Conservation (phyloP, 2,329 filamentous ascomycete genomes). For the Fusarium camptoceras region DNA sequence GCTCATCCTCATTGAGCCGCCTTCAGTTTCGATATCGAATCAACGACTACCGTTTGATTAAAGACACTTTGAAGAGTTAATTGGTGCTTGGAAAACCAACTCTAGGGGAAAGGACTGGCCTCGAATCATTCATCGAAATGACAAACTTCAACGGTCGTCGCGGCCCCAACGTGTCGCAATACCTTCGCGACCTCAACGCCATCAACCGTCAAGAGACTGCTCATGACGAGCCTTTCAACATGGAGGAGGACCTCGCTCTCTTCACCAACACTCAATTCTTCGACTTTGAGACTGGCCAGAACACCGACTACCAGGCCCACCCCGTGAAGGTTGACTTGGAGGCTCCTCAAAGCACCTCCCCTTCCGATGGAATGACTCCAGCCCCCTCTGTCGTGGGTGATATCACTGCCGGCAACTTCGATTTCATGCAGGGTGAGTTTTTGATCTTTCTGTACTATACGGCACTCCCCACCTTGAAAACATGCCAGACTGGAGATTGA, state of each 20-base stretch:
- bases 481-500: neutral
- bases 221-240: constrained; percentile 68
- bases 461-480: neutral
- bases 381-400: constrained; percentile 59
- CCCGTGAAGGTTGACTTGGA: constrained; percentile 59
- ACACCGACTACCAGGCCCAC: constrained; percentile 66
- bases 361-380: constrained; percentile 55
- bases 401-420: constrained; percentile 56
- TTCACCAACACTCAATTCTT: constrained; percentile 88
- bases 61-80: constrained; percentile 21
- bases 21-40: constrained; percentile 16
- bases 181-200: constrained; percentile 87
- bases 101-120: constrained; percentile 1
- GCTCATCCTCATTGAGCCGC: constrained; percentile 34
- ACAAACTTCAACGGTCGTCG: constrained; percentile 80
- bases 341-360: constrained; percentile 48
- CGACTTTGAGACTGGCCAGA: constrained; percentile 76
- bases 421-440: constrained; percentile 64
- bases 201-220: constrained; percentile 70
- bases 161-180: constrained; percentile 89
- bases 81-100: neutral
- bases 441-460: constrained; percentile 1
- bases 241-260: constrained; percentile 79
- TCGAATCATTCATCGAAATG: constrained; percentile 59
- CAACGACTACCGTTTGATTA: constrained; percentile 9